Conservation (phyloP, 108 stramenopile genomes). For the Parietichytrium sp. region DNA sequence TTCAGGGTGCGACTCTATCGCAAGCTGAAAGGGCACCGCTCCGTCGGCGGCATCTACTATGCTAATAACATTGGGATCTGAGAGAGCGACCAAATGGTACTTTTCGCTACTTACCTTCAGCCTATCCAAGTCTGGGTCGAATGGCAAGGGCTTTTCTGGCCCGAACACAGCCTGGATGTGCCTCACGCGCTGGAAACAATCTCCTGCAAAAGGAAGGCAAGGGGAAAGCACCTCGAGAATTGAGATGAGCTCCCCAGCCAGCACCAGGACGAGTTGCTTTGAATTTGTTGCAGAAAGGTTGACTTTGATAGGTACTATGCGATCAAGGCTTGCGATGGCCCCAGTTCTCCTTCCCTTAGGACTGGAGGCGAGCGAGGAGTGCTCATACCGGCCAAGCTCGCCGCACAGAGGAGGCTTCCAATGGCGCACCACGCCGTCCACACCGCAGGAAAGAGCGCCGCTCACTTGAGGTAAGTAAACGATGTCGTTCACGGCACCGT, state of each 20-base stretch:
- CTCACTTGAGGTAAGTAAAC: not conserved
- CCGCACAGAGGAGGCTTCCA: not conserved
- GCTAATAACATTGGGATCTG: not conserved
- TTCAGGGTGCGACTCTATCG: not conserved
- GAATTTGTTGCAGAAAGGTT: not conserved
- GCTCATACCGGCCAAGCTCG: conserved; percentile 18
- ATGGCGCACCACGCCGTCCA: conserved; percentile 13
- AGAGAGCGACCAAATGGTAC: not conserved
- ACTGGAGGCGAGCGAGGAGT: not conserved
- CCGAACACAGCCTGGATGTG: not conserved
- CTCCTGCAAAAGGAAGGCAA: conserved; percentile 8
- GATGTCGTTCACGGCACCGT: not conserved
- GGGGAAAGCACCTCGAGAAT: conserved; percentile 25
- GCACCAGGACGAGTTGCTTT: conserved; percentile 20
- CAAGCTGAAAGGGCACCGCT: not conserved
- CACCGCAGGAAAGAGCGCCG: conserved; percentile 5
- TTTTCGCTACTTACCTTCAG: not conserved
- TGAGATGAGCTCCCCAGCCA: not conserved
- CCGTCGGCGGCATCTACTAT: not conserved
- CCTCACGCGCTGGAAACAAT: not conserved
- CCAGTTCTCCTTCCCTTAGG: not conserved
- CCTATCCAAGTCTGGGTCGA: not conserved
- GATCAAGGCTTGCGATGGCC: not conserved
- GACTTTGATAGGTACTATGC: not conserved
- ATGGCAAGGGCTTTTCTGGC: not conserved